Evolutionary conservation across 176 grass and related monocot species (phyloP), one percentile per base, ranked within the genome.

Genomic region (Tillandsia leiboldiana): DNA sequence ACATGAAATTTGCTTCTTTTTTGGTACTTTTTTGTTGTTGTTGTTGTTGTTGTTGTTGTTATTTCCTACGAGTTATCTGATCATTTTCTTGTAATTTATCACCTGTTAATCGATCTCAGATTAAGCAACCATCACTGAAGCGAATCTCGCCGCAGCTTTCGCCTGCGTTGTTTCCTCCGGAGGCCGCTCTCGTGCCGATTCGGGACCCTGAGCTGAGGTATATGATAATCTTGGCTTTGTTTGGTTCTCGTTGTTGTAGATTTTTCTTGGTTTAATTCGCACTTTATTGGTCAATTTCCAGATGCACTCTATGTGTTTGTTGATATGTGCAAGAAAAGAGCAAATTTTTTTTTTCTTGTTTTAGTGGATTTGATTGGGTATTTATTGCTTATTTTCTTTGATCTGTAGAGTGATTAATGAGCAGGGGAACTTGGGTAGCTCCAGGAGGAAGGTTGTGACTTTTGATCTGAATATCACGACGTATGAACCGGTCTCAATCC

Each of bases 401-500:
- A 12, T 86, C 51, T 70, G 72, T 65, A 96, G 94, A 81, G 90
- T 89, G 57, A 83, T 72, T 62, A 58, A 67, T 11, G 87, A 90
- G 42, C 73, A 94, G 82, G n/a, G 77, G 52, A 86, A 77, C 75
- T 20, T 80, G 63, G 57, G 50, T 57, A 53, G 84, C 67, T 62
- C 71, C 48, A 87, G 80, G 87, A 99, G 93, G 84, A 99, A 93
- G 83, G 95, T 42, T 42, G 33, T 99, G 64, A 99, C 87, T 20
- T 99, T 99, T 64, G 95, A 99, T 73, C 72, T 88, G n/a, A 99
- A 90, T 61, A 82, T 99, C 24, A 93, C 73, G 20, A 87, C 87
- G 13, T 94, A 84, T 67, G 95, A 94, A 75, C 57, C 66, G 13
- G 72, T 66, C 1, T 3, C 62, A 66, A 83, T 81, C 72, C 79